A percentile compares a stretch with the other conserved stretches of the same genome.
Evolutionary conservation across 2,329 filamentous ascomycete species (phyloP).

Genomic region (Teratosphaeria zuluensis): DNA sequence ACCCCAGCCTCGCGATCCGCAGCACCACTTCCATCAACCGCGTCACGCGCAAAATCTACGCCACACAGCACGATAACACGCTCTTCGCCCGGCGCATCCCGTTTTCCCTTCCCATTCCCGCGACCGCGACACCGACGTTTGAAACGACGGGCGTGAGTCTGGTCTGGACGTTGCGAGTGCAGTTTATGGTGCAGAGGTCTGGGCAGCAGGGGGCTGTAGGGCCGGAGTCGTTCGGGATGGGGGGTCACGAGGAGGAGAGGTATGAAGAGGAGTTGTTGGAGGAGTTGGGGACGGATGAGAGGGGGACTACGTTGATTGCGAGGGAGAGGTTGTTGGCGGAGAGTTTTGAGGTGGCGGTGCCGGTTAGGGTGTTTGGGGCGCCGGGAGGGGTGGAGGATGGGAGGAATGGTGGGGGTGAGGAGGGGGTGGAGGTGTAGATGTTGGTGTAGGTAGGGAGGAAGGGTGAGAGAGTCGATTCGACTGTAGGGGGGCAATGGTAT

Average conservation of each 20-base stretch:
- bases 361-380: constrained; percentile 26
- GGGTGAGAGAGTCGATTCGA: not conserved
- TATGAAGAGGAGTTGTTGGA: constrained; percentile 38
- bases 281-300: constrained; percentile 26
- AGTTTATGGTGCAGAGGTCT: constrained; percentile 63
- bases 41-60: constrained; percentile 74
- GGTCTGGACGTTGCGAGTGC: constrained; percentile 80
- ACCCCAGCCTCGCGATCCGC: constrained; percentile 68
- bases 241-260: constrained; percentile 58
- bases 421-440: not conserved
- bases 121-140: constrained; percentile 78
- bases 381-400: not conserved
- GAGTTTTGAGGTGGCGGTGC: constrained; percentile 29
- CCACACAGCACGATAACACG: constrained; percentile 68
- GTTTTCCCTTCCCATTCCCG: constrained; percentile 76
- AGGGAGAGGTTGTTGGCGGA: constrained; percentile 26
- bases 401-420: not conserved
- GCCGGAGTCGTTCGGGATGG: constrained; percentile 33
- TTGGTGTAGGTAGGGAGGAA: not conserved
- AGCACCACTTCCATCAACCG: constrained; percentile 78
- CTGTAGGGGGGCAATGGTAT: too few relatives aligned
- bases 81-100: constrained; percentile 70
- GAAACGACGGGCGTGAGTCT: constrained; percentile 79
- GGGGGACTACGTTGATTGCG: constrained; percentile 24
- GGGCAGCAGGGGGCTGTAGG: constrained; percentile 3